Percentiles rank a stretch among this genome's conserved stretches.
These are phyloP conservation scores for Rubia peregrina DNA, from an alignment of 305 asterid genomes.

Conservation along the genomic window DNA sequence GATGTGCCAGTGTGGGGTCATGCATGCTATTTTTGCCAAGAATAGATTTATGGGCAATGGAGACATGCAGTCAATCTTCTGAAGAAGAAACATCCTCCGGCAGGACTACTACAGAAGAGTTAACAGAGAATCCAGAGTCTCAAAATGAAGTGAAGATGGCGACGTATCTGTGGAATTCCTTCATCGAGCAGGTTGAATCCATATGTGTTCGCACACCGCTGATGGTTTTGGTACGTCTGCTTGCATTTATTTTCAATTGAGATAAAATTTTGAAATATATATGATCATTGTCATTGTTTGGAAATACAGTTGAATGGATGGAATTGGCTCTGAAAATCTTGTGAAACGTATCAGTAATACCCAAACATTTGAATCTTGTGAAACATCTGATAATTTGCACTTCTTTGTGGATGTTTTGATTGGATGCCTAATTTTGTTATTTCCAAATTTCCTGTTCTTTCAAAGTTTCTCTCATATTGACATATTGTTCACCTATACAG, in stretches of 20 bases:
- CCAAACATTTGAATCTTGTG: not conserved
- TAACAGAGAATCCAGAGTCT: conserved; percentile 23
- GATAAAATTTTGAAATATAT: not conserved
- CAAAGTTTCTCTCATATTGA: not conserved
- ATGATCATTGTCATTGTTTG: not conserved
- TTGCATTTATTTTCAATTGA: conserved; percentile 7
- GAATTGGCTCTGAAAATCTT: not conserved
- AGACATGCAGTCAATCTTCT: conserved; percentile 33
- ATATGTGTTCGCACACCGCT: conserved; percentile 56
- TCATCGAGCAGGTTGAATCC: conserved; percentile 81
- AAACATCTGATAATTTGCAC: not conserved
- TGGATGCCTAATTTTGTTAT: not conserved
- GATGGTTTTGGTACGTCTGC: conserved; percentile 73
- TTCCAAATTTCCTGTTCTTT: not conserved
- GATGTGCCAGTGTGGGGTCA: conserved; percentile 50
- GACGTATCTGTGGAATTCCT: conserved; percentile 81
- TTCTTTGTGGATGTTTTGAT: conserved; percentile 10
- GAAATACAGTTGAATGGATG: not conserved
- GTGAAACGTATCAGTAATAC: not conserved
- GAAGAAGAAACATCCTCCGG: conserved; percentile 26
- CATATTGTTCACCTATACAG: not conserved
- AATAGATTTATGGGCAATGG: conserved; percentile 92
- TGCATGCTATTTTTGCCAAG: conserved; percentile 85
- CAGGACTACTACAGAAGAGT: conserved; percentile 10
- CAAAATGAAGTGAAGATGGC: conserved; percentile 37